phyloP scores from a whole-genome alignment of 345 rosid genomes.

The Pistacia atlantica region DNA sequence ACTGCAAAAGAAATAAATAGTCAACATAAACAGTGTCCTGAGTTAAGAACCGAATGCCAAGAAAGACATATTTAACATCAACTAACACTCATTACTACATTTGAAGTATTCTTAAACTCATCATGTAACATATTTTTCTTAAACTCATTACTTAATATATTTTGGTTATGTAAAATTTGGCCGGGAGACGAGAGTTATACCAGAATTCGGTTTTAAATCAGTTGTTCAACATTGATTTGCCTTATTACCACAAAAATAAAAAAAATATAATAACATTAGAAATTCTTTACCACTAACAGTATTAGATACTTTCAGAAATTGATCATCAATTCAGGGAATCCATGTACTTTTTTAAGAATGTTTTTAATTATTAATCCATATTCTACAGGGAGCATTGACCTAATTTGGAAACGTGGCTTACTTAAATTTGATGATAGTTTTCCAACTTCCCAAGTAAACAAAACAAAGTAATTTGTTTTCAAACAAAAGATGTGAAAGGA shows the following conservation, averaged over 20 bases:
- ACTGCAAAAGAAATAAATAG: constrained; percentile 34
- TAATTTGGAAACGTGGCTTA: not conserved
- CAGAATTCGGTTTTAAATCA: not conserved
- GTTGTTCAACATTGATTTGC: not conserved
- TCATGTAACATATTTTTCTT: not conserved
- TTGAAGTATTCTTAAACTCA: not conserved
- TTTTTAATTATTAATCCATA: not conserved
- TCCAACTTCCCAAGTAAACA: not conserved
- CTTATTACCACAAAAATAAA: not conserved
- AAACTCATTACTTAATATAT: not conserved
- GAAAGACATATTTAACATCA: not conserved
- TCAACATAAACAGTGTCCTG: not conserved
- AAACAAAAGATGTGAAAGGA: not conserved
- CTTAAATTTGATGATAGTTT: not conserved
- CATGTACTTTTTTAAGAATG: not conserved
- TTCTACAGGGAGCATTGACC: not conserved
- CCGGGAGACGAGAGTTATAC: not conserved
- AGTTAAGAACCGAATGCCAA: not conserved
- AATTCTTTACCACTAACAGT: not conserved
- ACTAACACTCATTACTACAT: not conserved
- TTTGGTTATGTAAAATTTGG: not conserved
- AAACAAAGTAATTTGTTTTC: not conserved
- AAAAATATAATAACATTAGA: not conserved
- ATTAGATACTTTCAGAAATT: not conserved
- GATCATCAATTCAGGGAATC: not conserved